Base-by-base conservation (phyloP, 305 asterid species). In the Fraxinus albicans region DNA sequence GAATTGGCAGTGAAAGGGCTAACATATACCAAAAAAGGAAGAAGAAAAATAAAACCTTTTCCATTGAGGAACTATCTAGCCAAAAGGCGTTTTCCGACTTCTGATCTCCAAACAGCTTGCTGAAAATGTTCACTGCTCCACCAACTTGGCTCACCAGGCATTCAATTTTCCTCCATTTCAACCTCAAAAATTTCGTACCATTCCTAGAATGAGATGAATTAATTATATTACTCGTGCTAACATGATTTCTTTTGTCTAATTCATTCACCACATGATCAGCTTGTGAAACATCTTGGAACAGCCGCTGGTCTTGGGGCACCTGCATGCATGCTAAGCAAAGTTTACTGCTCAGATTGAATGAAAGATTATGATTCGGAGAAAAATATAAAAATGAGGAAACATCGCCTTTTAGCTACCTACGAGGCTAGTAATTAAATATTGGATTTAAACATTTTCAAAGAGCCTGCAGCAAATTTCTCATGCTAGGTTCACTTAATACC, bases 51-150 rank as follows among this genome's bases (percentile, higher is more conserved):
- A 78, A 73, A 79, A 96, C 99, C 99, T 89, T 94, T 86, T 96
- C 99, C 34, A 86, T 90, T 15, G 98, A 93, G 86, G 98, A 94
- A 89, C 98, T 96, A 82, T 96, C 99, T 84, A 96, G 90, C 99
- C 99, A 96, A 87, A 94, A 96, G 13, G 97, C 92, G 88, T 95
- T 90, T 76, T 78, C 92, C 29, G 96, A 94, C 67, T 87, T 78
- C 80, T 85, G 69, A 77, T 89, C 89, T 67, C 98, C 98, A 86
- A 92, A 96, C 73, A 96, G 85, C 82, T 87, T 89, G 77, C 88
- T 88, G 84, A 94, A 96, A 76, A 96, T 82, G 79, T 86, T 92
- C 86, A 63, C 91, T 4, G 97, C 91, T 77, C 99, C 99, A 85
- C 99, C 99, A 85, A 90, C 90, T 89, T 88, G 90, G 84, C 88